phyloP scores from a whole-genome alignment of 768 basidiomycete genomes.

The Tricholoma saponaceum region DNA sequence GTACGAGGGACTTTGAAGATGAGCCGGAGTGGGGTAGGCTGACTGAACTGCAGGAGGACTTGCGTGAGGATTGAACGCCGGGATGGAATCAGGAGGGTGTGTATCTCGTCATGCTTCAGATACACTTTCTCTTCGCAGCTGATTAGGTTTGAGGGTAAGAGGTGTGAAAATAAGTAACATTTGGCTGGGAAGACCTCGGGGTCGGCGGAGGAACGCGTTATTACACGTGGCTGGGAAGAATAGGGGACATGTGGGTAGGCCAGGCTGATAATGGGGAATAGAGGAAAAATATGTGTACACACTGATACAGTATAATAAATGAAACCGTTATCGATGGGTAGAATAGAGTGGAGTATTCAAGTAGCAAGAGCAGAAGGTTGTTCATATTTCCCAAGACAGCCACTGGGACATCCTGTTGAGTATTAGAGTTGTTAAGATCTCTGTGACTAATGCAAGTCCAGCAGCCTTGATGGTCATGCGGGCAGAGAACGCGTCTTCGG shows the following conservation, averaged over 20 bases:
- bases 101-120: constrained; percentile 13
- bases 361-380: neutral
- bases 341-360: neutral
- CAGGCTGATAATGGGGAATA: constrained; percentile 5
- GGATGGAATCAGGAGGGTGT: neutral
- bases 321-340: neutral
- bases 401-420: constrained; percentile 68
- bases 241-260: constrained; percentile 4
- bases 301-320: constrained; percentile 10
- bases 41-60: constrained; percentile 60
- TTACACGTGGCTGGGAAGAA: constrained; percentile 19
- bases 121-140: constrained; percentile 7
- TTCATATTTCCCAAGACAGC: constrained; percentile 44
- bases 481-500: constrained; percentile 55
- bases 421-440: constrained; percentile 71
- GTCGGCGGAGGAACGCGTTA: neutral
- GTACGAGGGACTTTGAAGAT: constrained; percentile 85
- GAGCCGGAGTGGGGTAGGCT: constrained; percentile 81
- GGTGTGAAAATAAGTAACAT: constrained; percentile 2
- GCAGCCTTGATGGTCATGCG: constrained; percentile 54
- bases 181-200: constrained; percentile 11
- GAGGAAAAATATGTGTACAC: constrained; percentile 10
- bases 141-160: constrained; percentile 17
- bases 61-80: constrained; percentile 29
- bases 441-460: constrained; percentile 63